Percentiles rank a stretch among this genome's conserved stretches.
These are phyloP conservation scores for Plectranthus barbatus DNA, from an alignment of 257 asterid genomes.

Conservation along the genomic window DNA sequence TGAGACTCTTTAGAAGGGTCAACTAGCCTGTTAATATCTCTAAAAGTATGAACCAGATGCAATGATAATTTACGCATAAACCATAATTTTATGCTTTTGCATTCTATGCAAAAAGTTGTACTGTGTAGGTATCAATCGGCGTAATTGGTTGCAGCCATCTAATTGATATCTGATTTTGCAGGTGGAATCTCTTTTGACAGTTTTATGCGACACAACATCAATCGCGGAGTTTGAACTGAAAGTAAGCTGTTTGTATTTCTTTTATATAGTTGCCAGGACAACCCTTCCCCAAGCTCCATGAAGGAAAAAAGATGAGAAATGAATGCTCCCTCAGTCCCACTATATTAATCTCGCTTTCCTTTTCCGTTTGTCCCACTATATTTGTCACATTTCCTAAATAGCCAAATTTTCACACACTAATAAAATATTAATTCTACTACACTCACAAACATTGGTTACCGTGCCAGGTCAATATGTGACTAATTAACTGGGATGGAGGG, in stretches of 20 bases:
- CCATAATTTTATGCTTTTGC: neutral
- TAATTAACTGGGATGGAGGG: too few relatives aligned
- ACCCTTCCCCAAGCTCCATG: too few relatives aligned
- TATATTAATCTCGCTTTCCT: too few relatives aligned
- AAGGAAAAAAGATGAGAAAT: too few relatives aligned
- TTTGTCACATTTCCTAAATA: too few relatives aligned
- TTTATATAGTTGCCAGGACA: too few relatives aligned
- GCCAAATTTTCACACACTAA: too few relatives aligned
- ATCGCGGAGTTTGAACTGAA: constrained; percentile 81
- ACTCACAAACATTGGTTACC: too few relatives aligned
- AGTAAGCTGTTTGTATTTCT: constrained; percentile 31
- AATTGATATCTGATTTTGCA: constrained; percentile 29
- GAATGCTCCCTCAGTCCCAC: too few relatives aligned
- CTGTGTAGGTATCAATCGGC: neutral
- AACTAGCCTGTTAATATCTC: neutral
- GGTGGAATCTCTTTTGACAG: constrained; percentile 71
- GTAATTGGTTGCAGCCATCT: neutral
- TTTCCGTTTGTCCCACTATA: too few relatives aligned
- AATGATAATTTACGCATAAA: neutral
- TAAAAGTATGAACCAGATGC: neutral
- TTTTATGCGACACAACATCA: constrained; percentile 72
- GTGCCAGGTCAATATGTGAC: too few relatives aligned
- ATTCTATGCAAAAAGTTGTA: neutral
- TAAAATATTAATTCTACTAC: too few relatives aligned
- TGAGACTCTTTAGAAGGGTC: constrained; percentile 5